These are phyloP conservation scores for Fusarium bulbicola DNA, from an alignment of 2,329 filamentous ascomycete genomes.

Conservation along the genomic window DNA sequence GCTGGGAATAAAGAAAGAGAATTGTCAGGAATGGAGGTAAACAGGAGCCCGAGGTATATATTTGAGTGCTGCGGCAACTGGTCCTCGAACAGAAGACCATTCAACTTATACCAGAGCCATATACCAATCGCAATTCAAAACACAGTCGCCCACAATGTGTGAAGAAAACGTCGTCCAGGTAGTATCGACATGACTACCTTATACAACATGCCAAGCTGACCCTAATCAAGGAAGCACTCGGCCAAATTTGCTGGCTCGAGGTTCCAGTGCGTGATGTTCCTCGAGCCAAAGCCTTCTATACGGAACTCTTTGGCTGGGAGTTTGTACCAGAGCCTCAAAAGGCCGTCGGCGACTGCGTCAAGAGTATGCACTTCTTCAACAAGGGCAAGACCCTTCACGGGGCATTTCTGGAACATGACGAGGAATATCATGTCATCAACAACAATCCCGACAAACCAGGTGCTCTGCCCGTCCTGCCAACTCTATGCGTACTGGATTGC, in stretches of 20 bases:
- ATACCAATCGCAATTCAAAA: neutral
- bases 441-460: constrained; percentile 37
- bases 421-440: constrained; percentile 43
- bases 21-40: neutral
- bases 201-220: neutral
- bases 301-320: constrained; percentile 48
- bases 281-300: constrained; percentile 51
- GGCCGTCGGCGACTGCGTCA: constrained; percentile 36
- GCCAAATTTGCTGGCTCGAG: constrained; percentile 52
- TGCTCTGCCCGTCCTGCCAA: constrained; percentile 46
- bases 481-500: constrained; percentile 47
- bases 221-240: constrained; percentile 34
- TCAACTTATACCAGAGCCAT: neutral
- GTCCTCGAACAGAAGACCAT: neutral
- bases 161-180: constrained; percentile 27
- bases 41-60: constrained; percentile 26
- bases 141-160: neutral
- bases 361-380: constrained; percentile 48
- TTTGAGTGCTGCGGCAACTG: neutral
- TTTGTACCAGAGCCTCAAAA: constrained; percentile 34
- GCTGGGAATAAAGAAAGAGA: neutral
- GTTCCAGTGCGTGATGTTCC: constrained; percentile 48
- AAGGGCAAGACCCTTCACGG: constrained; percentile 47
- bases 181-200: neutral
- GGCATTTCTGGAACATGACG: constrained; percentile 47